A percentile compares a stretch with the other conserved stretches of the same genome.
phyloP scores from a whole-genome alignment of 345 rosid genomes.

The Gossypium longicalyx region DNA sequence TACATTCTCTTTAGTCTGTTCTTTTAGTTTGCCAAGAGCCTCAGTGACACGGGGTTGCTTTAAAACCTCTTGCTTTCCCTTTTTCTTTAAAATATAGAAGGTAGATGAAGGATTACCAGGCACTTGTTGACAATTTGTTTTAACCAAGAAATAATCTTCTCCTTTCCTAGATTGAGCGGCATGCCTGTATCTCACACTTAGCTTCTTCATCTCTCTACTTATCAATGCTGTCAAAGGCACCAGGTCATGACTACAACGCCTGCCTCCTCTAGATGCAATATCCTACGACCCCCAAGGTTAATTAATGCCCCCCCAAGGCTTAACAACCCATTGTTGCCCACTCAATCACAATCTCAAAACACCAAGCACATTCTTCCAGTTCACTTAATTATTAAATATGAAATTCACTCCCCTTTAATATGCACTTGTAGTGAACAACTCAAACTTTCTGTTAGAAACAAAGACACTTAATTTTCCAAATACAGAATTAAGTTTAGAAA shows the following conservation, averaged over 20 bases:
- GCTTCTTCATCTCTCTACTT: slow-evolving; percentile 62
- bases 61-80: too few relatives aligned
- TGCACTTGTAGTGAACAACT: slow-evolving; percentile 17
- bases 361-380: background rate
- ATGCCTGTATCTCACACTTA: slow-evolving; percentile 51
- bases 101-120: slow-evolving; percentile 60
- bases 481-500: background rate
- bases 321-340: background rate
- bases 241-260: slow-evolving; percentile 30
- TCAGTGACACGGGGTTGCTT: too few relatives aligned
- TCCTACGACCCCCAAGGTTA: background rate
- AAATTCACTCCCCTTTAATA: slow-evolving; percentile 26
- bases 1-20: too few relatives aligned
- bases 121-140: slow-evolving; percentile 57
- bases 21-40: too few relatives aligned
- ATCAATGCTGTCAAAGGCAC: slow-evolving; percentile 70
- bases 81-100: slow-evolving; percentile 47
- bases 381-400: slow-evolving; percentile 4
- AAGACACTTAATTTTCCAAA: background rate
- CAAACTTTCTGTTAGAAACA: background rate
- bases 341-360: background rate
- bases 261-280: slow-evolving; percentile 67
- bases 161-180: slow-evolving; percentile 89
- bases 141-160: slow-evolving; percentile 75
- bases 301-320: background rate